phyloP scores from a whole-genome alignment of 257 asterid species.

The Solanum dulcamara region DNA sequence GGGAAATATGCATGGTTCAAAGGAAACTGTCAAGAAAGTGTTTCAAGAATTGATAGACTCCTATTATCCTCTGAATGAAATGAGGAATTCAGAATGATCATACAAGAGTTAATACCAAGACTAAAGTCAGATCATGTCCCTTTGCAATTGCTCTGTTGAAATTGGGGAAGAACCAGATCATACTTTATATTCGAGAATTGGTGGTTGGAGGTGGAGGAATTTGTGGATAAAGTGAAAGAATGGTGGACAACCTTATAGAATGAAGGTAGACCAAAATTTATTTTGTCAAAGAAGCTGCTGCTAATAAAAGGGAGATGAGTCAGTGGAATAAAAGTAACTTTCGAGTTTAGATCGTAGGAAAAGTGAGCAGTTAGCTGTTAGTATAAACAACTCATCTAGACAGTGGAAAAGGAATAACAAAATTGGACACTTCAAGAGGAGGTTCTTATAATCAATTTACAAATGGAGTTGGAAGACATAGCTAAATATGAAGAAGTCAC shows the following conservation, averaged over 20 bases:
- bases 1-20: too few relatives aligned
- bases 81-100: too few relatives aligned
- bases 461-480: background rate
- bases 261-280: background rate
- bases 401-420: background rate
- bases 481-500: background rate
- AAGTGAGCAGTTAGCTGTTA: background rate
- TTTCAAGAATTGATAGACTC: too few relatives aligned
- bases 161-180: background rate
- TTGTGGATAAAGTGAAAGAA: background rate
- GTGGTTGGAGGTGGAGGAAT: background rate
- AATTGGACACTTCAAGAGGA: background rate
- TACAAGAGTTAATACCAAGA: too few relatives aligned
- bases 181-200: background rate
- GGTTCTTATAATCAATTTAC: background rate
- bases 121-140: background rate
- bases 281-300: background rate
- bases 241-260: background rate
- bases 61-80: too few relatives aligned
- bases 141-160: too few relatives aligned
- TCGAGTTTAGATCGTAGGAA: background rate
- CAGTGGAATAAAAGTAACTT: background rate
- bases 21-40: too few relatives aligned
- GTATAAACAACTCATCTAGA: background rate
- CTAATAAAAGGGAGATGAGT: background rate